A percentile compares a stretch with the other conserved stretches of the same genome.
Evolutionary conservation across 139 green algal genomes (phyloP).

Genomic region (Haematococcus sp.): DNA sequence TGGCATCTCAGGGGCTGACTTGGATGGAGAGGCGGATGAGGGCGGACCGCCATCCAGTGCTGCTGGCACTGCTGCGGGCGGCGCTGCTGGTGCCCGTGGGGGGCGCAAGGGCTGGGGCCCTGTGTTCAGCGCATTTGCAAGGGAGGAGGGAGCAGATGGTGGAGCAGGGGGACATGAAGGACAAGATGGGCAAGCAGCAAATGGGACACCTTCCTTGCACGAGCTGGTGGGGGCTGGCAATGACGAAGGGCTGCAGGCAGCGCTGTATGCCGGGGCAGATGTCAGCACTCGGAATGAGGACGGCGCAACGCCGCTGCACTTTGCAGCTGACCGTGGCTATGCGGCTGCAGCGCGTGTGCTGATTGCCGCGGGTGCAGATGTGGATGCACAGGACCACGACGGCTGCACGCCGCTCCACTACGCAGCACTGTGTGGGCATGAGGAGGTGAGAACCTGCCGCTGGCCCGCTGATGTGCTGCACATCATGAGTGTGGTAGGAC

Average conservation of each 20-base stretch:
- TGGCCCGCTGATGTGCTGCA: too few species aligned
- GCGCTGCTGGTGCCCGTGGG: not conserved
- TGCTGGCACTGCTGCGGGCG: not conserved
- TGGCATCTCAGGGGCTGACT: not conserved
- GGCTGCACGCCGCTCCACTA: not conserved
- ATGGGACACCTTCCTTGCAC: not conserved
- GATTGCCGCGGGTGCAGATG: not conserved
- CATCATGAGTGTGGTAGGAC: too few species aligned
- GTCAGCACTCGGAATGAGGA: not conserved
- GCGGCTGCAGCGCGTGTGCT: not conserved
- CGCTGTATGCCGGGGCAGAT: not conserved
- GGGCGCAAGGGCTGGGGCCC: not conserved
- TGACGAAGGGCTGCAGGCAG: not conserved
- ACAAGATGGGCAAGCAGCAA: too few species aligned
- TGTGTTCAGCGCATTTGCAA: not conserved
- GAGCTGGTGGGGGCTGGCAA: not conserved
- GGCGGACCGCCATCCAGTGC: too few species aligned
- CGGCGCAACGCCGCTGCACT: not conserved
- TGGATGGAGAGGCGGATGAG: not conserved
- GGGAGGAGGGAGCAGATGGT: not conserved
- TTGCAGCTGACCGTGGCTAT: conserved; percentile 5
- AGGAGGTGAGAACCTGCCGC: not conserved
- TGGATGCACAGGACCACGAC: not conserved
- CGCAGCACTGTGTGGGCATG: conserved; percentile 8
- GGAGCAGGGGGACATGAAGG: too few species aligned